phyloP scores from a whole-genome alignment of 345 rosid species.

The Salix exigua region DNA sequence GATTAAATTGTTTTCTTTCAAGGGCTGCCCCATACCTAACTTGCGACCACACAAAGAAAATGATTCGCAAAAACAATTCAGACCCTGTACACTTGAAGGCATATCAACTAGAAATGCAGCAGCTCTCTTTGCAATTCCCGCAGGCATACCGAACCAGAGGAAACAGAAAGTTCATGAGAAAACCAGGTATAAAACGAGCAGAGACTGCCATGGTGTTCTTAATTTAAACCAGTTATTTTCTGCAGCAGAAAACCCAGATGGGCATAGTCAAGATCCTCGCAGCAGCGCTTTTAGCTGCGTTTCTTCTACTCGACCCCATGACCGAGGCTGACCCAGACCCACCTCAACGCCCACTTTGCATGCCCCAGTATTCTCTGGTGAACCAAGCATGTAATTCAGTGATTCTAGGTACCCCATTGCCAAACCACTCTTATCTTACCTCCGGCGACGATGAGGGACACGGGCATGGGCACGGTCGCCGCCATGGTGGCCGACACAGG shows the following conservation, averaged over 20 bases:
- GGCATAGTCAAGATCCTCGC: conserved; percentile 1
- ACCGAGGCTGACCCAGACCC: background rate
- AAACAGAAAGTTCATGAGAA: conserved; percentile 19
- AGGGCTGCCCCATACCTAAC: conserved; percentile 9
- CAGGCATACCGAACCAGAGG: conserved; percentile 8
- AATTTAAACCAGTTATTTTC: background rate
- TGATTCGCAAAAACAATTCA: conserved; percentile 7
- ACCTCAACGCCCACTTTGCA: conserved; percentile 53
- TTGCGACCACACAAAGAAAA: conserved; percentile 6
- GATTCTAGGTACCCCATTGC: conserved; percentile 33
- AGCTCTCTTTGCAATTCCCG: conserved; percentile 12
- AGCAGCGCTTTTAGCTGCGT: conserved; percentile 2
- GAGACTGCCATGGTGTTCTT: background rate
- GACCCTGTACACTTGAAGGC: background rate
- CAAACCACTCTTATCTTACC: conserved; percentile 13
- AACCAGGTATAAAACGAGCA: conserved; percentile 24
- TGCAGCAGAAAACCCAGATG: conserved; percentile 17
- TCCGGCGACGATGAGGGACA: conserved; percentile 5
- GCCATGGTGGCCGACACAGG: background rate
- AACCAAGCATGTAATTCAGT: conserved; percentile 52
- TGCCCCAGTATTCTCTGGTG: conserved; percentile 59
- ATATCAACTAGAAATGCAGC: conserved; percentile 8
- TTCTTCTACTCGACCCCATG: conserved; percentile 9
- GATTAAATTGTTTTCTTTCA: background rate
- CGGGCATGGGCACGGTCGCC: background rate